Base-by-base conservation (phyloP, 805 yeast species). In the Saturnispora quitensis region DNA sequence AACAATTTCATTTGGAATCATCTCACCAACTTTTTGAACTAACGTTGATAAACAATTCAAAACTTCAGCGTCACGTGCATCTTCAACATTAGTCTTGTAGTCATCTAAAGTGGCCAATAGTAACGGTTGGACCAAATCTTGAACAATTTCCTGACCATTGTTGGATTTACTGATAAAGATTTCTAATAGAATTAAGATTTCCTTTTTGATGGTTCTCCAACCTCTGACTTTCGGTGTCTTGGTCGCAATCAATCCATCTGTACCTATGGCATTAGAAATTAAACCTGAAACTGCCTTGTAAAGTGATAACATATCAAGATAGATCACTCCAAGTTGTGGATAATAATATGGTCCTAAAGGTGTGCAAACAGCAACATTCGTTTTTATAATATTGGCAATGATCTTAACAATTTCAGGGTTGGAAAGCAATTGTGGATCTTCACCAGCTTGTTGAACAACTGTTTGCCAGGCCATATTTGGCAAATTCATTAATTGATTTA, bases 21-120 rank as follows among this genome's bases (percentile, higher is more conserved):
- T 70, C 56, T 78, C 85, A 12, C 97, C 97, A 53, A 89, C 95
- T 64, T 89, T 85, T 28, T 81, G 74, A 27, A 93, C 95, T 52
- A 93, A 78, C 1, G 96, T 88, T 8, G 96, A 82, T 81, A 93
- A 84, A 76, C 98, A 90, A 69, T 86, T 88, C 67, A 93, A 76
- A 5, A 93, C 99, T 70, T 93, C 99, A 7, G 97, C 96, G 71
- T 93, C 99, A 65, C 98, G 83, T 9, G 97, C 97, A 71, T 89
- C 96, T 4, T 98, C 95, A 34, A 89, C 96, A 63, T 87, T 87
- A 17, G 81, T 72, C 62, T 80, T 81, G 71, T 93, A 93, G 67
- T 93, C 99, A 55, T 86, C 95, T 56, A 93, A 76, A 15, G 89
- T 90, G 0, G 97, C 88, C 44, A 76, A 76, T 56, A 93, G 79